Conservation (phyloP, 2,329 filamentous ascomycete species). For the Scedosporium aurantiacum region DNA sequence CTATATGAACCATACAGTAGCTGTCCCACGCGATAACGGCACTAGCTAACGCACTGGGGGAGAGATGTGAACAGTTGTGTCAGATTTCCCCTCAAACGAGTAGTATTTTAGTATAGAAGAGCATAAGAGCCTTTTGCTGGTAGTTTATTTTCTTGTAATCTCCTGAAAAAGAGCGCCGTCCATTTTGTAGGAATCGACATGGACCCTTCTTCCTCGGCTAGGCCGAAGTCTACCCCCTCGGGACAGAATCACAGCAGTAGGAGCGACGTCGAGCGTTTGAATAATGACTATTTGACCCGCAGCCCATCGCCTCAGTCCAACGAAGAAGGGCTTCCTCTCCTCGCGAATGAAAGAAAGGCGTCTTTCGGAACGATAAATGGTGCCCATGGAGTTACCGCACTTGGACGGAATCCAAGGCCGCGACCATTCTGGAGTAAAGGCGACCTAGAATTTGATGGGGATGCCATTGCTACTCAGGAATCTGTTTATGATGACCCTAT, state of each 20-base stretch:
- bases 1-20: neutral
- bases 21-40: neutral
- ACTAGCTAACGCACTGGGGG: neutral
- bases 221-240: too few species aligned
- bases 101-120: neutral
- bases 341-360: neutral
- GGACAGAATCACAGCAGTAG: neutral
- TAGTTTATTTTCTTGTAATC: neutral
- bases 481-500: constrained; percentile 26
- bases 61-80: neutral
- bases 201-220: too few species aligned
- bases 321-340: neutral
- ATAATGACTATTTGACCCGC: neutral
- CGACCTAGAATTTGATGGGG: constrained; percentile 8
- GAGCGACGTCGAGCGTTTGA: neutral
- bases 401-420: neutral
- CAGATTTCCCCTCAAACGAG: neutral
- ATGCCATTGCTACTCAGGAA: constrained; percentile 25
- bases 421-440: constrained; percentile 21
- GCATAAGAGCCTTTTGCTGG: neutral
- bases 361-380: neutral
- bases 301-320: neutral
- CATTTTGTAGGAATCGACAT: neutral
- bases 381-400: neutral
- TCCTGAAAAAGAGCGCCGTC: neutral